A percentile compares a stretch with the other conserved stretches of the same genome.
phyloP scores from a whole-genome alignment of 148 eudicot species.

The Talinum fruticosum region DNA sequence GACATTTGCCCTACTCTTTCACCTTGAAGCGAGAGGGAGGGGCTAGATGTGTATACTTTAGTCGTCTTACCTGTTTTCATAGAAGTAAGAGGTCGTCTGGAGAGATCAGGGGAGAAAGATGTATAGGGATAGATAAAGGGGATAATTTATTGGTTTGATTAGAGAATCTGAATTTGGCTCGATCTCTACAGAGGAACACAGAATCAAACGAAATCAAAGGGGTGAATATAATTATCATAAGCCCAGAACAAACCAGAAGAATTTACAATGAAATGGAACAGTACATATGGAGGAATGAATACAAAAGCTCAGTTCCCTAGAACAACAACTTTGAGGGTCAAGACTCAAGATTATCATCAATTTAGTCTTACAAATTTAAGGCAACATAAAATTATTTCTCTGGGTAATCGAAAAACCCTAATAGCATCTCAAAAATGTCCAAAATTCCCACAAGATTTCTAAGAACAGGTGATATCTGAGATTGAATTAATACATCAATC shows the following conservation, averaged over 20 bases:
- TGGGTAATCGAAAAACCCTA: background rate
- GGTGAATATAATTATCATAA: background rate
- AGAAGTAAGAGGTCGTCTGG: no score
- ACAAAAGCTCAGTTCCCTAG: constrained; percentile 17
- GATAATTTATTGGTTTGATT: background rate
- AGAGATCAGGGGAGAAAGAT: no score
- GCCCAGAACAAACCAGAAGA: background rate
- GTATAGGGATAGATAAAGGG: background rate
- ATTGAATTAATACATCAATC: background rate
- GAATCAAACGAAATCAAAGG: background rate
- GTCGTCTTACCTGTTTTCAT: no score
- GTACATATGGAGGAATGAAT: constrained; percentile 14
- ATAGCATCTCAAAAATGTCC: background rate
- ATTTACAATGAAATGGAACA: constrained; percentile 19
- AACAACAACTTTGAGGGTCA: constrained; percentile 22
- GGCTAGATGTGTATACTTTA: no score
- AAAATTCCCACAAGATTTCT: background rate
- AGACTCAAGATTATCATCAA: constrained; percentile 16
- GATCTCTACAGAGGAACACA: constrained; percentile 10
- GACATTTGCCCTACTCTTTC: background rate
- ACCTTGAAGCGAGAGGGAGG: background rate
- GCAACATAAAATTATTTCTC: background rate
- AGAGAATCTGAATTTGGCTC: constrained; percentile 7
- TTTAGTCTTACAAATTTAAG: background rate
- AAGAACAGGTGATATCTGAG: background rate